Evolutionary conservation across 331 rosid species (phyloP).

Genomic region (Rhamnella rubrinervis): DNA sequence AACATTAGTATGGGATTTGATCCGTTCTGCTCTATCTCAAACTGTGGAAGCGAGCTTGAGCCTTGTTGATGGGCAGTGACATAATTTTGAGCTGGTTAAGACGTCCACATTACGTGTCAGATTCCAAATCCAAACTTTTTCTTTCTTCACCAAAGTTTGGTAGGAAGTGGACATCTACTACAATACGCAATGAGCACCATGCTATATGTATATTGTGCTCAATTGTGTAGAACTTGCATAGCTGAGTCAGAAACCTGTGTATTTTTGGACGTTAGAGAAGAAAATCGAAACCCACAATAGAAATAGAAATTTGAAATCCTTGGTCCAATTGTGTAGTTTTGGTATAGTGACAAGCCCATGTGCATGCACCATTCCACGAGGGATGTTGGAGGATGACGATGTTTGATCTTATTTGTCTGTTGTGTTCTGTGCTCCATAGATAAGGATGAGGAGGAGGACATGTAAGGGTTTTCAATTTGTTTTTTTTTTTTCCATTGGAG

Average conservation of each 20-base stretch:
- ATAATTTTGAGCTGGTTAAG: not conserved
- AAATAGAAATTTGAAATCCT: slow-evolving; percentile 2
- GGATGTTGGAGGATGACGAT: slow-evolving; percentile 11
- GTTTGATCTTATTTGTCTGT: not conserved
- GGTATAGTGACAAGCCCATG: slow-evolving; percentile 30
- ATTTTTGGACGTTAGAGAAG: not conserved
- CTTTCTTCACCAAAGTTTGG: not conserved
- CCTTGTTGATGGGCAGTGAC: too few species aligned
- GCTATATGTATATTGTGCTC: not conserved
- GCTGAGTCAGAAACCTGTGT: slow-evolving; percentile 17
- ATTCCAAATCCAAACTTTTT: not conserved
- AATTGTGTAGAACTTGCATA: not conserved
- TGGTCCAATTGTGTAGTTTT: slow-evolving; percentile 9
- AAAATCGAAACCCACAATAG: not conserved
- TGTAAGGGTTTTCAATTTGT: too few species aligned
- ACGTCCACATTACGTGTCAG: slow-evolving; percentile 6
- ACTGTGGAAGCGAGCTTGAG: too few species aligned
- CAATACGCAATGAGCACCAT: not conserved
- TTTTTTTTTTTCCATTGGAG: too few species aligned
- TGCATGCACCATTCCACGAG: slow-evolving; percentile 22
- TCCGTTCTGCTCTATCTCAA: too few species aligned
- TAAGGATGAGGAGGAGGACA: slow-evolving; percentile 13
- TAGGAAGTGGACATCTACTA: not conserved
- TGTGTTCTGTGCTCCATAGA: not conserved
- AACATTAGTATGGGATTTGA: too few species aligned